Percentiles rank a stretch among this genome's conserved stretches.
phyloP scores from a whole-genome alignment of 202 grass and related monocot species.

The Hordeum pubiflorum region DNA sequence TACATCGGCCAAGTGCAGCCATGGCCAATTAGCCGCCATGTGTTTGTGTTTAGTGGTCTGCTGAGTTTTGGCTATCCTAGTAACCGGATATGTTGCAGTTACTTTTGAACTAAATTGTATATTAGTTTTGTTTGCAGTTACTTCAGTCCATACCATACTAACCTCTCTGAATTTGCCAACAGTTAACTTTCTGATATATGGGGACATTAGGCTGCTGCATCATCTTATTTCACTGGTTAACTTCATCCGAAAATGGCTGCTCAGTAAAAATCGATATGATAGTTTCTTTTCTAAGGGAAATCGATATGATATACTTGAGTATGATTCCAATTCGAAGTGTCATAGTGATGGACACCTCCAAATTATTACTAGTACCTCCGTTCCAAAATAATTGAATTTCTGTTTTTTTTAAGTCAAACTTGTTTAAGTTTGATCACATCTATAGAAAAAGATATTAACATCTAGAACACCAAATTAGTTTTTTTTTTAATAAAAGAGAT shows the following conservation, averaged over 20 bases:
- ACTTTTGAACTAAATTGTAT: background rate
- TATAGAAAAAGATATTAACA: too few species aligned
- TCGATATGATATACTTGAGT: background rate
- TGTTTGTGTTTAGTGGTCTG: background rate
- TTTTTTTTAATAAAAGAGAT: too few species aligned
- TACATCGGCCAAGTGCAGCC: background rate
- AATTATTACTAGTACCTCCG: too few species aligned
- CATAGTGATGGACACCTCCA: background rate
- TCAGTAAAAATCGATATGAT: background rate
- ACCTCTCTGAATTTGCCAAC: background rate
- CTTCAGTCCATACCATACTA: background rate
- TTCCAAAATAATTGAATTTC: too few species aligned
- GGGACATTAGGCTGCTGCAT: background rate
- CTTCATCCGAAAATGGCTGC: background rate
- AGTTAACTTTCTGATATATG: background rate
- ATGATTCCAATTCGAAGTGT: background rate
- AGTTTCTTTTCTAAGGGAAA: background rate
- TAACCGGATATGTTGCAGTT: constrained; percentile 10
- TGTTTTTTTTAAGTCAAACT: too few species aligned
- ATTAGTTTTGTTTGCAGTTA: background rate
- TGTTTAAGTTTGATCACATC: too few species aligned
- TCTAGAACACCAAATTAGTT: too few species aligned
- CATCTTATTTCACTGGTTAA: background rate
- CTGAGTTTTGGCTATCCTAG: background rate
- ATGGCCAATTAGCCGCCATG: constrained; percentile 3